Evolutionary conservation across 2,329 filamentous ascomycete genomes (phyloP), one percentile per base, ranked within the genome.

Genomic region (Trichoderma sp.): DNA sequence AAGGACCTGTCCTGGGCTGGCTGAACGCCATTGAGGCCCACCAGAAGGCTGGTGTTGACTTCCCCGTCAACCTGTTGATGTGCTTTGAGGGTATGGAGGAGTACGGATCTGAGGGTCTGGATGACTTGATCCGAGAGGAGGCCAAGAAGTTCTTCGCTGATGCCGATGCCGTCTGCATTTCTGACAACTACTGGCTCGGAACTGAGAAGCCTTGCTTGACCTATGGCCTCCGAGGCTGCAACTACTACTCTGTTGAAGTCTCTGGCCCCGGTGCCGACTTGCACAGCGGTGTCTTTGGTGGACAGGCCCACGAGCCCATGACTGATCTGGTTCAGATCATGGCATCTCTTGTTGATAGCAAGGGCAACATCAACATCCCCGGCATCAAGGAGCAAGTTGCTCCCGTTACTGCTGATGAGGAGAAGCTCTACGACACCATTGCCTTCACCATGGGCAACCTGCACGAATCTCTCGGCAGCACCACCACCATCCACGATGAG

Each of bases 51-150:
- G 93, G 93, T 68, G 85, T 98, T 56, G 95, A 97, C 63, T 93
- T 99, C 79, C 96, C 96, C 10, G 96, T 99, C 77, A 99, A 99
- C 83, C 86, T 99, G 73, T 88, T 99, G 72, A 98, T 97, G 93
- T 99, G 96, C 85, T 98, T 99, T 75, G 96, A 99, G 85, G 96
- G 96, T 59, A 99, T 99, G 96, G 96, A 99, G 83, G 96, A 99
- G 84, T 97, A 97, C 79, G 96, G 96, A 61, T 97, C 94, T 0
- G 95, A 98, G 79, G 96, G 96, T 46, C 86, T 99, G 67, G 96
- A 99, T 77, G 95, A 97, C 75, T 91, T 98, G 73, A 97, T 99
- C 81, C 86, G 91, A 74, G 90, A 88, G 58, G 96, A 99, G 83
- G 94, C 91, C 73, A 93, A 96, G 83, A 91, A 92, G 76, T 98